These are phyloP conservation scores for Gossypium schwendimanii DNA, from an alignment of 441 rosid genomes.

Conservation along the genomic window DNA sequence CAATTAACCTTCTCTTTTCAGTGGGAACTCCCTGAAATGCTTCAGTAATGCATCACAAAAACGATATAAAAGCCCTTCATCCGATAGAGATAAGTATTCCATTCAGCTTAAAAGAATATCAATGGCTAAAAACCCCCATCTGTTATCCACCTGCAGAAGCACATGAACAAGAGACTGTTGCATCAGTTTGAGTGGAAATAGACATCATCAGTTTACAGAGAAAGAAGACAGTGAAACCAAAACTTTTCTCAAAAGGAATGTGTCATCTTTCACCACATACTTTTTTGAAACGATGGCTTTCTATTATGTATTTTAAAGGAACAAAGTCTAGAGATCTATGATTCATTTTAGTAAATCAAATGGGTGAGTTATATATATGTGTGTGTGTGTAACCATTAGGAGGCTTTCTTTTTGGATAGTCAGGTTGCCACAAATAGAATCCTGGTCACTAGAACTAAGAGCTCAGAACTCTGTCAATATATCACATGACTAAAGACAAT, in stretches of 20 bases:
- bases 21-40: neutral
- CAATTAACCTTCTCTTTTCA: neutral
- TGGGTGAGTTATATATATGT: neutral
- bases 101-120: neutral
- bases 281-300: neutral
- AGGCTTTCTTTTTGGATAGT: neutral
- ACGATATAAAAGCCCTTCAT: neutral
- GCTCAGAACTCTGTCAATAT: neutral
- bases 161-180: neutral
- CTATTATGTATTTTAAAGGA: neutral
- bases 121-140: neutral
- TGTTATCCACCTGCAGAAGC: conserved; percentile 12
- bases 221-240: neutral
- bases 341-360: neutral
- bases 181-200: neutral
- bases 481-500: neutral
- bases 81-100: neutral
- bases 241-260: neutral
- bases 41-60: neutral
- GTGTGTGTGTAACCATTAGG: neutral
- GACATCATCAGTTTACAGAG: neutral
- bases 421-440: neutral
- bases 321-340: neutral
- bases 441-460: neutral
- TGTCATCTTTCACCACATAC: neutral